Percentiles rank a stretch among this genome's conserved stretches.
Evolutionary conservation across 2,329 filamentous ascomycete species (phyloP).

Genomic region (Pseudocercospora fuligena): DNA sequence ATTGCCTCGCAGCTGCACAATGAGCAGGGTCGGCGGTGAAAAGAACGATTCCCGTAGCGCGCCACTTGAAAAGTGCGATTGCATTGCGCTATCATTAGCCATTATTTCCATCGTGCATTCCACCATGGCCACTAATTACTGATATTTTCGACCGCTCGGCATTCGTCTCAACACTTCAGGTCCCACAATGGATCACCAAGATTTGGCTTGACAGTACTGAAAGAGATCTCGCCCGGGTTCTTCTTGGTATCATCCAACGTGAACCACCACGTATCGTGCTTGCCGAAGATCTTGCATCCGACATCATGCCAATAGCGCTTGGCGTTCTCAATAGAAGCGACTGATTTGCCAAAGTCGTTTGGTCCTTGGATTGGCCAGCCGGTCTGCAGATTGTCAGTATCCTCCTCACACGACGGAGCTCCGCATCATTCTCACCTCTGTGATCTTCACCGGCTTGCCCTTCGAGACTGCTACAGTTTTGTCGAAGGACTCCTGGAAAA

Average conservation of each 20-base stretch:
- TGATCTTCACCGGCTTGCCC: constrained; percentile 79
- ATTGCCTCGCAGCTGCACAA: no score
- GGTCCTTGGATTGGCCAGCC: constrained; percentile 80
- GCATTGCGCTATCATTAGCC: no score
- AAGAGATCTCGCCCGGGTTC: constrained; percentile 19
- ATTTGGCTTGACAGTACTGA: constrained; percentile 44
- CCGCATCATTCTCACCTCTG: constrained; percentile 51
- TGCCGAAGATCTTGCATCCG: constrained; percentile 70
- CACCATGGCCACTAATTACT: no score
- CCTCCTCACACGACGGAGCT: background rate
- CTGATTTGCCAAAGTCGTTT: constrained; percentile 63
- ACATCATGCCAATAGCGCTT: constrained; percentile 81
- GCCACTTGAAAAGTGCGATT: no score
- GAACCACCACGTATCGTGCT: constrained; percentile 70
- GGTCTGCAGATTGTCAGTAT: constrained; percentile 57
- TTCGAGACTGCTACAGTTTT: constrained; percentile 63
- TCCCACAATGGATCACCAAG: constrained; percentile 27
- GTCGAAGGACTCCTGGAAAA: constrained; percentile 70
- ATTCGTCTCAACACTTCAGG: constrained; percentile 10
- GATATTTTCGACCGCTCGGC: no score
- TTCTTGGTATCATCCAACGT: constrained; percentile 20
- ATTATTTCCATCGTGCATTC: no score
- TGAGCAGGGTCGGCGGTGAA: no score
- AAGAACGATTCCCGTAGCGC: no score
- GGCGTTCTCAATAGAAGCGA: constrained; percentile 70